Percentiles rank a stretch among this genome's conserved stretches.
These are phyloP conservation scores for Pythium phragmiticola DNA, from an alignment of 352 stramenopile species.

Conservation along the genomic window DNA sequence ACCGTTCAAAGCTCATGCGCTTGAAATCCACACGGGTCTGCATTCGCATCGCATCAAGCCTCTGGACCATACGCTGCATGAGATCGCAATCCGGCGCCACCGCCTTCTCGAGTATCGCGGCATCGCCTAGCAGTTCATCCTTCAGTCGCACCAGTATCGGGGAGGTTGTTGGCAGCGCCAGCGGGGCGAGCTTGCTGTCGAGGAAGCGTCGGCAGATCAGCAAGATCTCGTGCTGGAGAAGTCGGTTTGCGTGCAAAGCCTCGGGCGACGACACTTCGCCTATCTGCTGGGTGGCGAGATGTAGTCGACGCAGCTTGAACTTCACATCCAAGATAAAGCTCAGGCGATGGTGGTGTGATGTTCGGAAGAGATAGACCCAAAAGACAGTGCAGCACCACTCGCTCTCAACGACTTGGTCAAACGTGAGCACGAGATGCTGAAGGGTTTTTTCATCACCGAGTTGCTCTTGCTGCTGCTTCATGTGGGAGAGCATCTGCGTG, in stretches of 20 bases:
- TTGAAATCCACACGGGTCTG: constrained; percentile 50
- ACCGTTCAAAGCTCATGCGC: constrained; percentile 42
- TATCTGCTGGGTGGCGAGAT: constrained; percentile 13
- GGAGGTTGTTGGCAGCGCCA: constrained; percentile 28
- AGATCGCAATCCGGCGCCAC: not conserved
- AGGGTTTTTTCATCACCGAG: constrained; percentile 13
- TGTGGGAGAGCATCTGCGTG: constrained; percentile 23
- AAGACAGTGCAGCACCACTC: constrained; percentile 74
- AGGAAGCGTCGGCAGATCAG: constrained; percentile 35
- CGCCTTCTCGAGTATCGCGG: constrained; percentile 11
- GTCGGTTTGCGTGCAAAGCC: constrained; percentile 8
- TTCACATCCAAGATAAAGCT: constrained; percentile 61
- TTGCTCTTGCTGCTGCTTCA: constrained; percentile 20
- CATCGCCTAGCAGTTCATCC: constrained; percentile 30
- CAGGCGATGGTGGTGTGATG: constrained; percentile 46
- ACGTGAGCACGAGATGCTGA: constrained; percentile 30
- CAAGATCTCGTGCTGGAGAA: constrained; percentile 22
- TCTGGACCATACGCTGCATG: constrained; percentile 26
- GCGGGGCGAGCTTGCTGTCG: constrained; percentile 9
- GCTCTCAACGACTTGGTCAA: constrained; percentile 61
- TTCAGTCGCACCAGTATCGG: constrained; percentile 26
- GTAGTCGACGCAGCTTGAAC: constrained; percentile 49
- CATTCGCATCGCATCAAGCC: constrained; percentile 35
- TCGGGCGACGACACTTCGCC: not conserved
- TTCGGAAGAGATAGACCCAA: constrained; percentile 67